Percentiles rank a stretch among this genome's conserved stretches.
These are phyloP conservation scores for Platanthera zijinensis DNA, from an alignment of 106 monocot species.

Conservation along the genomic window DNA sequence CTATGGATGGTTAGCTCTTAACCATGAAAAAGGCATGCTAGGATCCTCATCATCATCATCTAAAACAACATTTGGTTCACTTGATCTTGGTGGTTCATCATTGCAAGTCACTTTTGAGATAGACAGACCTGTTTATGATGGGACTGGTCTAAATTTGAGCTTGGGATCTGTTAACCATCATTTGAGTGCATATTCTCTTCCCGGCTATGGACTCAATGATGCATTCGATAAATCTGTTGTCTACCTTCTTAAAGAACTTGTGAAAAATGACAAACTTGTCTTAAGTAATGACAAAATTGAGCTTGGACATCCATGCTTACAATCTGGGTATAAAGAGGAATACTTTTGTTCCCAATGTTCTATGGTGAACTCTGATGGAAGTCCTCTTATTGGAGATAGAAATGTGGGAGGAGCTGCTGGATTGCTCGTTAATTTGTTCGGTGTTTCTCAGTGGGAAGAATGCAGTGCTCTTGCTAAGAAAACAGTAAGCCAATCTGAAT, in stretches of 20 bases:
- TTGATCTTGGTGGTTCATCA: conserved; percentile 95
- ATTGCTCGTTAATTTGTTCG: conserved; percentile 44
- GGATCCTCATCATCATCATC: conserved; percentile 28
- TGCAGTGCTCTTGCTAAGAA: conserved; percentile 76
- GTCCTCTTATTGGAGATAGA: conserved; percentile 32
- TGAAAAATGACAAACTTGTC: conserved; percentile 1
- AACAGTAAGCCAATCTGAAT: conserved; percentile 75
- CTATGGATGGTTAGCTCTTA: conserved; percentile 97
- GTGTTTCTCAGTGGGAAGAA: conserved; percentile 73
- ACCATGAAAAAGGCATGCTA: conserved; percentile 60
- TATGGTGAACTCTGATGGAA: conserved; percentile 38
- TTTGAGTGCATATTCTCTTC: conserved; percentile 90
- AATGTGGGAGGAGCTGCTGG: conserved; percentile 22
- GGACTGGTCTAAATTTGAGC: conserved; percentile 55
- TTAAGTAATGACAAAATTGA: conserved; percentile 38
- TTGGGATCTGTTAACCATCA: conserved; percentile 67
- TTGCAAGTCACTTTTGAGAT: conserved; percentile 95
- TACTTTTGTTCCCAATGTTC: conserved; percentile 78
- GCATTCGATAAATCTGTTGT: conserved; percentile 90
- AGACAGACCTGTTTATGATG: conserved; percentile 37
- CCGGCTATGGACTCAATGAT: conserved; percentile 93
- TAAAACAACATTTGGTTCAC: conserved; percentile 71
- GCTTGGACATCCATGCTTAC: conserved; percentile 83
- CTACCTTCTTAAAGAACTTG: conserved; percentile 39
- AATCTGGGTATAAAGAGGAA: conserved; percentile 66